Conservation (phyloP, 2,329 filamentous ascomycete species). For the Penicillium glabrum region DNA sequence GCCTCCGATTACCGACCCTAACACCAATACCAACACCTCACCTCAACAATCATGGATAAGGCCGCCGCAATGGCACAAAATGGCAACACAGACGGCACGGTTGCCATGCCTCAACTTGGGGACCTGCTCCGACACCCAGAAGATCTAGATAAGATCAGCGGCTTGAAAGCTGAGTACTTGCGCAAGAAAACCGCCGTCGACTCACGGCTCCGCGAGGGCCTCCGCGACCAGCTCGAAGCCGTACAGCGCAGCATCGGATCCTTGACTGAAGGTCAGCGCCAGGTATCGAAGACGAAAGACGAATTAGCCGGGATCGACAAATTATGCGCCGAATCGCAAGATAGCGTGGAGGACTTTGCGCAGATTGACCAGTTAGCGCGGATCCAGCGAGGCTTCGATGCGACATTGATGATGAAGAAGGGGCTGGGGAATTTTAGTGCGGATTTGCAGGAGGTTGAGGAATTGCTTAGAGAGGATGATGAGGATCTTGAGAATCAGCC, state of each 20-base stretch:
- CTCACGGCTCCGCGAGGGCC: slow-evolving; percentile 80
- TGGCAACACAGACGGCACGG: slow-evolving; percentile 56
- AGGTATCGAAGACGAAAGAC: slow-evolving; percentile 89
- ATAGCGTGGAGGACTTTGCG: slow-evolving; percentile 96
- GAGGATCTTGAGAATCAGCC: slow-evolving; percentile 85
- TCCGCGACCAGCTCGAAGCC: slow-evolving; percentile 89
- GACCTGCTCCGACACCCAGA: slow-evolving; percentile 94
- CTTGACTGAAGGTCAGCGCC: slow-evolving; percentile 85
- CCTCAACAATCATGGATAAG: slow-evolving; percentile 4
- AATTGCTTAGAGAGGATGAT: slow-evolving; percentile 79
- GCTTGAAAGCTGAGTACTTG: slow-evolving; percentile 85
- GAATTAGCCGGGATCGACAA: slow-evolving; percentile 99
- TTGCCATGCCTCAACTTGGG: slow-evolving; percentile 72
- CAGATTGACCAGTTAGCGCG: slow-evolving; percentile 63
- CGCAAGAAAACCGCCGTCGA: slow-evolving; percentile 93
- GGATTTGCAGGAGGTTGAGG: slow-evolving; percentile 72
- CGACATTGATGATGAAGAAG: slow-evolving; percentile 87
- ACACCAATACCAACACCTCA: not conserved
- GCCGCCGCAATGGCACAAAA: slow-evolving; percentile 35
- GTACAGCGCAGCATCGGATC: slow-evolving; percentile 91
- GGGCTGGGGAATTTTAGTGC: slow-evolving; percentile 86
- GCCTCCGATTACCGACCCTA: not conserved
- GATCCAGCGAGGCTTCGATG: slow-evolving; percentile 86
- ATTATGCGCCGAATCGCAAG: slow-evolving; percentile 93
- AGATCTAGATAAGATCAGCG: slow-evolving; percentile 92